These are phyloP conservation scores for Symbiodinium natans DNA, from an alignment of 73 alveolate genomes.

Conservation along the genomic window DNA sequence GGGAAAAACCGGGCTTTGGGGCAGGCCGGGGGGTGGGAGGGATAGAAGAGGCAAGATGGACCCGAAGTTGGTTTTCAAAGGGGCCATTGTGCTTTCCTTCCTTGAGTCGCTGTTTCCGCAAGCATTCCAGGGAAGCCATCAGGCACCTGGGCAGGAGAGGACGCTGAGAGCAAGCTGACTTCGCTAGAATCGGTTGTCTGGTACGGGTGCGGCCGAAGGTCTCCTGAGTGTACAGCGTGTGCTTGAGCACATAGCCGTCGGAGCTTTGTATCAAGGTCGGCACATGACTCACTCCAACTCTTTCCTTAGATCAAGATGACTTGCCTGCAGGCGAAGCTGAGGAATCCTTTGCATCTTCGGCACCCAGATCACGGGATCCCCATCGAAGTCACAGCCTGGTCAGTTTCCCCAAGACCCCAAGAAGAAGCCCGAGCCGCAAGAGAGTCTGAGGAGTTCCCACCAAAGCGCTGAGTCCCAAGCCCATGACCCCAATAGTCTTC, in stretches of 20 bases:
- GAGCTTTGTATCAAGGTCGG: not conserved
- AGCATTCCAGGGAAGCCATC: not conserved
- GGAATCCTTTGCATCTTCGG: not conserved
- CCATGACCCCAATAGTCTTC: not conserved
- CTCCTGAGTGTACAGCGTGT: not conserved
- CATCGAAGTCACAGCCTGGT: not conserved
- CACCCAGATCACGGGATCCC: not conserved
- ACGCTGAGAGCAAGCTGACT: too few relatives aligned
- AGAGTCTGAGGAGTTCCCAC: not conserved
- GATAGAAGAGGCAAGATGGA: too few relatives aligned
- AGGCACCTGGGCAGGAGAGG: not conserved
- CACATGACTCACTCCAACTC: not conserved
- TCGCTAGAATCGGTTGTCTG: not conserved
- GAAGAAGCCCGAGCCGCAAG: not conserved
- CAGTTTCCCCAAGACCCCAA: too few relatives aligned
- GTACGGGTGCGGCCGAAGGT: not conserved
- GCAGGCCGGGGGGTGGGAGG: too few relatives aligned
- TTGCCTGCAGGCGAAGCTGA: too few relatives aligned
- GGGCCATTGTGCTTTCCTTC: not conserved
- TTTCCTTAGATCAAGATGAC: not conserved
- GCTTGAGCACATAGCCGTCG: not conserved
- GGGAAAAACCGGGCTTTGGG: too few relatives aligned
- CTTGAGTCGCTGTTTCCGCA: not conserved
- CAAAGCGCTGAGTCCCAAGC: not conserved
- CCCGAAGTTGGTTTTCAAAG: too few relatives aligned